Percentiles rank a stretch among this genome's conserved stretches.
Conservation (phyloP, 352 stramenopile species). For the Phytophthora chlamydospora region DNA sequence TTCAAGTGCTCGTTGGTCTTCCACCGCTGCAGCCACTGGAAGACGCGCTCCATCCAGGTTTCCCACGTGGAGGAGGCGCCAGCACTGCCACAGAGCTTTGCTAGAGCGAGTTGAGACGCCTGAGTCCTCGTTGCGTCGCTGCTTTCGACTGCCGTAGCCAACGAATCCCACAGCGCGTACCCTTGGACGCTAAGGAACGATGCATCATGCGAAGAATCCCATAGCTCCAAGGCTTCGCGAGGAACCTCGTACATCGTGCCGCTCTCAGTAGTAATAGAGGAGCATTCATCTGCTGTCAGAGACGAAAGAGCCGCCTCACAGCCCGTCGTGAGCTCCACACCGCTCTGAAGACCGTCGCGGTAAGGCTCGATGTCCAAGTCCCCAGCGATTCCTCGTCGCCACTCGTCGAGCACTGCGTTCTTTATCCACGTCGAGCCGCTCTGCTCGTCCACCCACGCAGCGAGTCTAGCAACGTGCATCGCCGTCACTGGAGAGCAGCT, state of each 20-base stretch:
- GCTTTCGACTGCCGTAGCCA: slow-evolving; percentile 31
- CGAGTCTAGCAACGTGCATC: slow-evolving; percentile 43
- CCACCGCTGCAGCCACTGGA: slow-evolving; percentile 64
- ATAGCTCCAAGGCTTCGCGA: slow-evolving; percentile 47
- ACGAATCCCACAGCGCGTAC: slow-evolving; percentile 47
- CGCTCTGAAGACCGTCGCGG: slow-evolving; percentile 44
- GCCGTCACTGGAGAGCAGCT: slow-evolving; percentile 39
- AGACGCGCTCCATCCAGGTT: slow-evolving; percentile 62
- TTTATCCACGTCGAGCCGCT: slow-evolving; percentile 39
- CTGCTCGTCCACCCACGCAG: slow-evolving; percentile 42
- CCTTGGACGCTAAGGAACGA: slow-evolving; percentile 54
- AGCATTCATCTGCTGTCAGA: slow-evolving; percentile 23
- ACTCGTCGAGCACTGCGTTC: slow-evolving; percentile 64
- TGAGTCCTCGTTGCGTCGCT: slow-evolving; percentile 19
- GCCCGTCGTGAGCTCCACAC: slow-evolving; percentile 55
- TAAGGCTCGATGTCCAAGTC: slow-evolving; percentile 73
- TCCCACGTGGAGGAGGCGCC: slow-evolving; percentile 43
- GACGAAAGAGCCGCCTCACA: slow-evolving; percentile 29
- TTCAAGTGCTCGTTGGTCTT: slow-evolving; percentile 54
- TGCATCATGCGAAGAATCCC: slow-evolving; percentile 38
- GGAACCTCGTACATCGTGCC: slow-evolving; percentile 55
- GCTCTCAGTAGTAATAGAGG: slow-evolving; percentile 39
- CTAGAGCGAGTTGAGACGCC: slow-evolving; percentile 30
- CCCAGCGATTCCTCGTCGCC: slow-evolving; percentile 53
- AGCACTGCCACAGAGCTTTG: slow-evolving; percentile 25